Conservation (phyloP, 345 rosid genomes). For the Microcos paniculata region DNA sequence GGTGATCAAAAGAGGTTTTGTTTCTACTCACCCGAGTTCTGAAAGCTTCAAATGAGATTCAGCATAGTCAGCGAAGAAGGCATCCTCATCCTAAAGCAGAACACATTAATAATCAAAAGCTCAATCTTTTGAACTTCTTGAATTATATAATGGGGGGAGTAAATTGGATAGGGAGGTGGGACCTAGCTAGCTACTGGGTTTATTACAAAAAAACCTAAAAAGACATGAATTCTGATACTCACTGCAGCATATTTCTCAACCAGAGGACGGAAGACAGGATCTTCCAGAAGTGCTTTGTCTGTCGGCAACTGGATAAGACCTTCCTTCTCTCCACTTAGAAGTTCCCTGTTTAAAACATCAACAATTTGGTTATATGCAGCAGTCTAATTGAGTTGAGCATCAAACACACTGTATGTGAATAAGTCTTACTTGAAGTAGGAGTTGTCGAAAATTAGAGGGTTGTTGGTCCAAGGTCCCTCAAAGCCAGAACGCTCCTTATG, state of each 20-base stretch:
- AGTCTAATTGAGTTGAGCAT: neutral
- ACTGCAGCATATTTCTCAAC: constrained; percentile 82
- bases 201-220: too few species aligned
- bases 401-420: neutral
- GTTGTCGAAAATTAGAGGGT: constrained; percentile 86
- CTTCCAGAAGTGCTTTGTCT: constrained; percentile 77
- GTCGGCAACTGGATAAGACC: constrained; percentile 74
- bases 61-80: constrained; percentile 67
- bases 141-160: neutral
- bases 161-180: neutral
- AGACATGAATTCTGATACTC: constrained; percentile 8
- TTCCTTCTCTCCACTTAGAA: constrained; percentile 77
- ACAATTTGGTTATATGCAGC: too few species aligned
- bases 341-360: constrained; percentile 48
- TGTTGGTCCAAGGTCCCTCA: constrained; percentile 87
- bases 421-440: constrained; percentile 69
- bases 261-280: constrained; percentile 64
- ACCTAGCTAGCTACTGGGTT: too few species aligned
- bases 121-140: neutral
- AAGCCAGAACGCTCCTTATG: constrained; percentile 95
- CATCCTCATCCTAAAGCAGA: constrained; percentile 64
- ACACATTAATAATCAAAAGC: neutral
- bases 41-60: constrained; percentile 82
- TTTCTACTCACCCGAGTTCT: constrained; percentile 61
- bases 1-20: neutral